Evolutionary conservation across 805 yeast genomes (phyloP).

Genomic region (Candida boidinii): DNA sequence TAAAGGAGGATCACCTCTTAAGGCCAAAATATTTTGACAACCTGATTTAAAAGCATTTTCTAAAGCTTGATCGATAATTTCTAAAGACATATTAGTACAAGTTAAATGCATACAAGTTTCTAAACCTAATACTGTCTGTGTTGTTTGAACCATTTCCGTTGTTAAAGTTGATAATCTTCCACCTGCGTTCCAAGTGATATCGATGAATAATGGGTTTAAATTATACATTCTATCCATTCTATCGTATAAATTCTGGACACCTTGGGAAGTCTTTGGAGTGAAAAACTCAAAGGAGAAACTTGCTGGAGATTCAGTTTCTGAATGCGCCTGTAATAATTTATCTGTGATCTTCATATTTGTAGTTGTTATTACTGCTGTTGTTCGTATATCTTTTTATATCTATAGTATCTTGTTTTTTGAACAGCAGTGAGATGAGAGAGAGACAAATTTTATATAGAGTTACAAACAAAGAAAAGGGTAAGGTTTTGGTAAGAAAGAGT

Average conservation of each 20-base stretch:
- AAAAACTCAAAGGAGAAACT: constrained; percentile 95
- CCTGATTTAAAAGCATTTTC: constrained; percentile 83
- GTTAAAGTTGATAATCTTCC: constrained; percentile 79
- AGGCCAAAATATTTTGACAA: constrained; percentile 89
- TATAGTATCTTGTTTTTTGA: no score
- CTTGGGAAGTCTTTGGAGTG: constrained; percentile 95
- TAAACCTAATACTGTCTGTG: constrained; percentile 82
- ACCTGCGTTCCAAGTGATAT: constrained; percentile 98
- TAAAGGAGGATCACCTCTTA: constrained; percentile 92
- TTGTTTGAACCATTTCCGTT: constrained; percentile 83
- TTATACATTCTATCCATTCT: constrained; percentile 97
- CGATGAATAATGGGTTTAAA: constrained; percentile 83
- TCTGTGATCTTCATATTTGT: constrained; percentile 39
- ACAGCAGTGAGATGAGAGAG: no score
- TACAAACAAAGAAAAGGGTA: no score
- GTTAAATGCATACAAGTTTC: constrained; percentile 98
- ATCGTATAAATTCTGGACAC: constrained; percentile 92
- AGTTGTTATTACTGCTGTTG: no score
- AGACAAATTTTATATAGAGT: no score
- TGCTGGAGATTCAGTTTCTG: constrained; percentile 27
- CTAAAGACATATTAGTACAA: constrained; percentile 87
- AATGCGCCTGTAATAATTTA: constrained; percentile 33
- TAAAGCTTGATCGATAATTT: constrained; percentile 76
- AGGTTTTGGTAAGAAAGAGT: no score
- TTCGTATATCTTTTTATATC: no score